Evolutionary conservation across 768 basidiomycete species (phyloP), one percentile per base, ranked within the genome.

Genomic region (Tylopilus rubrobrunneus): DNA sequence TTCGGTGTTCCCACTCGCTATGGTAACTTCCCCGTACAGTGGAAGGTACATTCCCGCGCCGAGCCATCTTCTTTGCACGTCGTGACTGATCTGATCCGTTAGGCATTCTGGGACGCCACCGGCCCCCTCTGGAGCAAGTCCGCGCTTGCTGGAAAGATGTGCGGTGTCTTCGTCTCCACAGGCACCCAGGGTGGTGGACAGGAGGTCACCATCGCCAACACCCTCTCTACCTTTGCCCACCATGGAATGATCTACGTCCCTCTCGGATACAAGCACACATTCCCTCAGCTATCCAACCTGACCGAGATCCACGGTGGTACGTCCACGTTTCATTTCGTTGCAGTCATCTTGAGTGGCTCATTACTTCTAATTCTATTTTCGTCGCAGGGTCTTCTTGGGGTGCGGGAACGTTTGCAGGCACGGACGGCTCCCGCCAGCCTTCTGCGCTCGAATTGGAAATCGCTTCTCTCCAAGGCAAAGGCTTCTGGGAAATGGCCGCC

Each of bases 71-170:
- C 21, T 10, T 10, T 5, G 29, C 9, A 4, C 5, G 10, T 15
- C n/a, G 14, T 50, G 7, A 2, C 57, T 62, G 53, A 64, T 40
- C 23, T 7, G 10, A 8, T 1, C 0, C 36, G 10, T 51, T 47
- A 87, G 85, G 66, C 76, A 1, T 86, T 93, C 72, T 92, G 87
- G 81, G 89, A 92, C 57, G 62, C 75, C 5, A 90, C 89, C 10
- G 89, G 90, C 48, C 62, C 67, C 1, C 77, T 88, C 39, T 91
- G 89, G 88, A 67, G 60, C 2, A 21, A 48, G 0, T 84, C 89
- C 9, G 74, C 68, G 4, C 75, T 94, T 48, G 67, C 75, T 17
- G 90, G 90, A 60, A 95, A 94, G 66, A 34, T 84, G 82, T 59
- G 90, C 78, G 78, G 83, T 17, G 71, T 82, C 45, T 93, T 92